Evolutionary conservation across 139 green algal species (phyloP).

Genomic region (Gonium pectorale): DNA sequence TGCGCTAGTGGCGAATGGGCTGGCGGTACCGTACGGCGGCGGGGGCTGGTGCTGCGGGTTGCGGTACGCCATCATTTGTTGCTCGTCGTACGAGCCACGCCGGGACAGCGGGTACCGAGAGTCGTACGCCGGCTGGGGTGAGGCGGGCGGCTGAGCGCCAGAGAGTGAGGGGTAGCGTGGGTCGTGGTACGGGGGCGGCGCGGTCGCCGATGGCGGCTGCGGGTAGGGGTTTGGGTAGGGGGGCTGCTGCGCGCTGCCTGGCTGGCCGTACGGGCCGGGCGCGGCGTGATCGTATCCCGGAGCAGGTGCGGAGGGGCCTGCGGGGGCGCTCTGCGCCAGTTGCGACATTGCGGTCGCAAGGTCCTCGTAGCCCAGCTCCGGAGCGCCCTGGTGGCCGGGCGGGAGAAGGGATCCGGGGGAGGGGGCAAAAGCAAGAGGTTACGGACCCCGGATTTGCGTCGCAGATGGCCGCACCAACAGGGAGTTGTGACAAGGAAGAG

Average conservation of each 20-base stretch:
- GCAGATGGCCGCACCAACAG: no score
- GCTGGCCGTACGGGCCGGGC: not conserved
- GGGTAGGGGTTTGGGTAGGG: not conserved
- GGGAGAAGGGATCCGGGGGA: no score
- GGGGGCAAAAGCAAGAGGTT: no score
- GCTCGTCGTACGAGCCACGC: not conserved
- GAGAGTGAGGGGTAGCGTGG: not conserved
- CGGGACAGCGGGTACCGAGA: not conserved
- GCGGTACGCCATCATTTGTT: not conserved
- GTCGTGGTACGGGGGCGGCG: not conserved
- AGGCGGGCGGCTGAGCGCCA: not conserved
- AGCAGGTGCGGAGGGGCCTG: no score
- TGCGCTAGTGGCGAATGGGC: not conserved
- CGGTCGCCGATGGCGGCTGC: no score
- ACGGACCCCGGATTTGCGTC: no score
- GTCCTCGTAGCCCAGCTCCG: conserved; percentile 24
- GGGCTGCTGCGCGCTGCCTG: no score
- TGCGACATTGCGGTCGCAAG: conserved; percentile 4
- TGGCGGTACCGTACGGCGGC: not conserved
- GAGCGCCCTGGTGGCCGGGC: not conserved
- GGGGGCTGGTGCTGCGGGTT: not conserved
- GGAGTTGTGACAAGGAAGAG: no score
- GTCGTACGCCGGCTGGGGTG: conserved; percentile 5
- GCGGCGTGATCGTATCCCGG: no score
- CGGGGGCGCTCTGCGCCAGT: not conserved